phyloP scores from a whole-genome alignment of 2,329 filamentous ascomycete genomes.

The Mycosphaerella sp. region DNA sequence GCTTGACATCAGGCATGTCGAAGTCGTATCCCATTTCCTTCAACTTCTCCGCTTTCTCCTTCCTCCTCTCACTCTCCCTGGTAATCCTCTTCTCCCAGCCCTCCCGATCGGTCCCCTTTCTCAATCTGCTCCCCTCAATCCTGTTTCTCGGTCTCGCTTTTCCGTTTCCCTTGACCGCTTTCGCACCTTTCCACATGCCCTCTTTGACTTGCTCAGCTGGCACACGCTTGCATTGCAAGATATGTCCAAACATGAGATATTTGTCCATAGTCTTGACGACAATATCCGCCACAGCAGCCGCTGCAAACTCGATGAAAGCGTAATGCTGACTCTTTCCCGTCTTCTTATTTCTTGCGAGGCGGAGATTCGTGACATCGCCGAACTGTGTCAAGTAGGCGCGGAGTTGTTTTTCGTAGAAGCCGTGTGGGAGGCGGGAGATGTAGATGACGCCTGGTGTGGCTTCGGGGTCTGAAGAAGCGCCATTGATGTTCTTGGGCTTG shows the following conservation, averaged over 20 bases:
- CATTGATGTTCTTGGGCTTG: slow-evolving; percentile 45
- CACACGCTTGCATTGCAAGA: slow-evolving; percentile 79
- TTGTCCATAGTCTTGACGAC: slow-evolving; percentile 96
- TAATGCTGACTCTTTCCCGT: slow-evolving; percentile 91
- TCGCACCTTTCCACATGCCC: slow-evolving; percentile 72
- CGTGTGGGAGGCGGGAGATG: slow-evolving; percentile 82
- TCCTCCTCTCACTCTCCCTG: slow-evolving; percentile 65
- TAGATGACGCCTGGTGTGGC: slow-evolving; percentile 74
- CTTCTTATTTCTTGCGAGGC: slow-evolving; percentile 84
- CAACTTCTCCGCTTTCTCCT: slow-evolving; percentile 64
- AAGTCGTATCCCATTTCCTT: slow-evolving; percentile 80
- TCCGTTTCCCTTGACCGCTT: slow-evolving; percentile 55
- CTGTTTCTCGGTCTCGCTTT: slow-evolving; percentile 87
- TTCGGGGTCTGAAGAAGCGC: slow-evolving; percentile 32
- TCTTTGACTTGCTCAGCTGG: slow-evolving; percentile 70
- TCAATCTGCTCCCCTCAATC: slow-evolving; percentile 69
- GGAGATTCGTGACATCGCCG: slow-evolving; percentile 68
- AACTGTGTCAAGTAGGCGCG: slow-evolving; percentile 90
- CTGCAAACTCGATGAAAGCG: slow-evolving; percentile 84
- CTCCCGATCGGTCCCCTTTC: slow-evolving; percentile 64
- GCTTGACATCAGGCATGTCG: slow-evolving; percentile 64
- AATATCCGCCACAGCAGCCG: slow-evolving; percentile 74
- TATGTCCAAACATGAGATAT: slow-evolving; percentile 91
- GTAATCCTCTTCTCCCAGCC: slow-evolving; percentile 71
- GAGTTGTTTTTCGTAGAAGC: slow-evolving; percentile 98